These are phyloP conservation scores for Closterium sp. DNA, from an alignment of 139 green algal genomes.

Conservation along the genomic window DNA sequence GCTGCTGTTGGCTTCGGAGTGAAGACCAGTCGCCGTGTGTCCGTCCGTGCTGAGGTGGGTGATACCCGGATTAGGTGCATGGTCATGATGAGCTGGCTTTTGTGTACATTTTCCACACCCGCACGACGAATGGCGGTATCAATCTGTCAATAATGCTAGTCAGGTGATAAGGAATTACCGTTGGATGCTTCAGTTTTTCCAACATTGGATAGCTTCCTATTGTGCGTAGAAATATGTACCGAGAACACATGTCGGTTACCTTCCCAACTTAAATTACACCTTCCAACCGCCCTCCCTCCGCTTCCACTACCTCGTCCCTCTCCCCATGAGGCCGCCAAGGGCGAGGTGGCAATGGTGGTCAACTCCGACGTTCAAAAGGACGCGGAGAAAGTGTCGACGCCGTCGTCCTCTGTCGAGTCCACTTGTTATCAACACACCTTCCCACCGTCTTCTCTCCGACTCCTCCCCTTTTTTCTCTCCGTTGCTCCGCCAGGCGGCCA, in stretches of 20 bases:
- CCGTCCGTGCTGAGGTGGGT: background rate
- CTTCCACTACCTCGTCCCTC: too few species aligned
- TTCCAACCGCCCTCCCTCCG: too few species aligned
- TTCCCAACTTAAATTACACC: too few species aligned
- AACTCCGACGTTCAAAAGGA: slow-evolving; percentile 25
- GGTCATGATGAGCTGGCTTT: background rate
- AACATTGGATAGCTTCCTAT: too few species aligned
- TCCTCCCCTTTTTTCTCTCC: background rate
- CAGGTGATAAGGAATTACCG: too few species aligned
- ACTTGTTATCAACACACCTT: too few species aligned
- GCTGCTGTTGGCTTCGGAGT: background rate
- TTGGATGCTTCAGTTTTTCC: too few species aligned
- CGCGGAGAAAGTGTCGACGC: slow-evolving; percentile 18
- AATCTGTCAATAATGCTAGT: background rate
- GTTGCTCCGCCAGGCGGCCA: too few species aligned
- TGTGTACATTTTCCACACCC: background rate
- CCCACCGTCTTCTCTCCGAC: background rate
- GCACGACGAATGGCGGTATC: background rate
- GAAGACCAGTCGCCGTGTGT: background rate
- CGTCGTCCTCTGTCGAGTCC: background rate
- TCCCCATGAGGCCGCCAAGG: too few species aligned
- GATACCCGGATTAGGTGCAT: background rate
- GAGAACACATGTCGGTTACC: too few species aligned
- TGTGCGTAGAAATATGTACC: too few species aligned
- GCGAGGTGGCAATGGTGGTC: background rate